Conservation (phyloP, 805 yeast species). For the Metschnikowia kunwiensis region DNA sequence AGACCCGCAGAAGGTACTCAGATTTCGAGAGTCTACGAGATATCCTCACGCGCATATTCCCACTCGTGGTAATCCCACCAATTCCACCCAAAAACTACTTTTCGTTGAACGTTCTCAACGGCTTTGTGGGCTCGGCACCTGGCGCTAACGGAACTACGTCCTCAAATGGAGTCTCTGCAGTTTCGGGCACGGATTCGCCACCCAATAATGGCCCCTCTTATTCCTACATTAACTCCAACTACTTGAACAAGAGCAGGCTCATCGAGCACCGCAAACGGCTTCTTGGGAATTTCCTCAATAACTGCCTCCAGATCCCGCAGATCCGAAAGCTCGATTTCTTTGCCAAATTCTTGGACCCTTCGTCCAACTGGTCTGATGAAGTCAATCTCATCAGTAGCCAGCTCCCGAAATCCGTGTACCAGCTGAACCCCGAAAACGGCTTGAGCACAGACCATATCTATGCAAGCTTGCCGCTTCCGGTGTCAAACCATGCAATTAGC, state of each 20-base stretch:
- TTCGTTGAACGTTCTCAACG: slow-evolving; percentile 33
- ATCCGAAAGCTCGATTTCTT: slow-evolving; percentile 62
- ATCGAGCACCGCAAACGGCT: slow-evolving; percentile 44
- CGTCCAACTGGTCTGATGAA: slow-evolving; percentile 78
- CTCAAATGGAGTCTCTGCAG: slow-evolving; percentile 4
- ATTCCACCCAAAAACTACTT: slow-evolving; percentile 62
- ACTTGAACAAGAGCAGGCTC: slow-evolving; percentile 35
- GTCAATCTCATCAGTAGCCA: slow-evolving; percentile 34
- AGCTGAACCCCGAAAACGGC: slow-evolving; percentile 46
- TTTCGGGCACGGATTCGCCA: slow-evolving; percentile 7
- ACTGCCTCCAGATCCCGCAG: slow-evolving; percentile 59
- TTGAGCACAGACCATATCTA: slow-evolving; percentile 35
- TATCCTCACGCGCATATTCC: slow-evolving; percentile 66
- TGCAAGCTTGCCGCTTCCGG: slow-evolving; percentile 33
- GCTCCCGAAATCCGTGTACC: slow-evolving; percentile 39
- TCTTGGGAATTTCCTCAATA: slow-evolving; percentile 64
- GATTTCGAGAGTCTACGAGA: slow-evolving; percentile 86
- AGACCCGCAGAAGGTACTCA: slow-evolving; percentile 81
- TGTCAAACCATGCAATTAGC: slow-evolving; percentile 23
- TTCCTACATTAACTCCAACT: slow-evolving; percentile 41
- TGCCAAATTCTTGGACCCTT: slow-evolving; percentile 79
- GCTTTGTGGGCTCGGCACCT: slow-evolving; percentile 24
- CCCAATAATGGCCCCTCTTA: slow-evolving; percentile 13
- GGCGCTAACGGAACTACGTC: slow-evolving; percentile 5
- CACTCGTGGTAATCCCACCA: slow-evolving; percentile 85